These are phyloP conservation scores for Phytophthora uliginosa DNA, from an alignment of 352 stramenopile genomes.

Conservation along the genomic window DNA sequence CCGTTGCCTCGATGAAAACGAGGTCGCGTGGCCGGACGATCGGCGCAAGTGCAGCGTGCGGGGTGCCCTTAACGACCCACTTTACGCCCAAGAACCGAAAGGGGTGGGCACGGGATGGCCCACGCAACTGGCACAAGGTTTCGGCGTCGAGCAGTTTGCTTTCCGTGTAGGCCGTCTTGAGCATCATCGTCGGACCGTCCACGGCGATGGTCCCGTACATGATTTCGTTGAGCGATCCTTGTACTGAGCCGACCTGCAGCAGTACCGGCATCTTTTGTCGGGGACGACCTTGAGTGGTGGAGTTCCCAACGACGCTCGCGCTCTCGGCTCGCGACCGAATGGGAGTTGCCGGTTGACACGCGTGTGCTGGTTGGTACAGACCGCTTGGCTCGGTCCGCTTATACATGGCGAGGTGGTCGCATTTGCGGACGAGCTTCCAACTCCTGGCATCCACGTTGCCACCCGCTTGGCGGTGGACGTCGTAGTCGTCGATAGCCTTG, in stretches of 20 bases:
- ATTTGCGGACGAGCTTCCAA: slow-evolving; percentile 41
- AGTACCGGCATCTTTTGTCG: slow-evolving; percentile 46
- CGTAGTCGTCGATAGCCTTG: slow-evolving; percentile 43
- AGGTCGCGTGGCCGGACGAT: slow-evolving; percentile 48
- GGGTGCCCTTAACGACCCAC: slow-evolving; percentile 55
- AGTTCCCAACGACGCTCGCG: slow-evolving; percentile 16
- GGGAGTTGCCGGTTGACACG: slow-evolving; percentile 20
- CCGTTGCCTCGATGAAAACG: slow-evolving; percentile 55
- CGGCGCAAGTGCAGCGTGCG: slow-evolving; percentile 21
- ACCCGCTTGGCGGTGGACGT: slow-evolving; percentile 26
- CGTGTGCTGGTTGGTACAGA: slow-evolving; percentile 14
- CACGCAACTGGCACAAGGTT: slow-evolving; percentile 58
- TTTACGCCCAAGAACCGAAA: slow-evolving; percentile 64
- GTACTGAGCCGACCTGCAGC: slow-evolving; percentile 50
- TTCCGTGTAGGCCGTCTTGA: slow-evolving; percentile 58
- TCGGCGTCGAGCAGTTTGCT: slow-evolving; percentile 63
- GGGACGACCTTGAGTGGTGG: slow-evolving; percentile 20
- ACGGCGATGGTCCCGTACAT: slow-evolving; percentile 69
- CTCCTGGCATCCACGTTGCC: slow-evolving; percentile 32
- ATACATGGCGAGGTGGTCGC: slow-evolving; percentile 46
- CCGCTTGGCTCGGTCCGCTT: slow-evolving; percentile 23
- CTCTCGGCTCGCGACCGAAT: slow-evolving; percentile 26
- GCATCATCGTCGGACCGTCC: slow-evolving; percentile 53
- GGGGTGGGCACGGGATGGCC: slow-evolving; percentile 41
- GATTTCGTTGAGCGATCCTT: slow-evolving; percentile 58